A percentile compares a stretch with the other conserved stretches of the same genome.
Conservation (phyloP, 768 basidiomycete species). For the Suillus decipiens region DNA sequence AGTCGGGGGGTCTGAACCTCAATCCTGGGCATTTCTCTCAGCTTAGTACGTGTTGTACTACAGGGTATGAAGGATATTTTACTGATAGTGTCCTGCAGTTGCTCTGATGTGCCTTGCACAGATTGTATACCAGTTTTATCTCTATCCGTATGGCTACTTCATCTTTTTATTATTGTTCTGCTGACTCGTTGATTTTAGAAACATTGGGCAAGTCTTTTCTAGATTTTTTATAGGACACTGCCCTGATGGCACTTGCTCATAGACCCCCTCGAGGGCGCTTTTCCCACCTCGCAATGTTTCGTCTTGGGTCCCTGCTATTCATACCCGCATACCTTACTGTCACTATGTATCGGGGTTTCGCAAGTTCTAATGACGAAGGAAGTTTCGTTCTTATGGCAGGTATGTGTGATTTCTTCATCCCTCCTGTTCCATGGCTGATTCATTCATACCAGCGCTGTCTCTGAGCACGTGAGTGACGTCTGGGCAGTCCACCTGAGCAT, state of each 20-base stretch:
- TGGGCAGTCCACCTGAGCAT: background rate
- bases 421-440: conserved; percentile 9
- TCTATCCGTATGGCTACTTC: conserved; percentile 69
- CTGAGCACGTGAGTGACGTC: conserved; percentile 71
- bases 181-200: conserved; percentile 38
- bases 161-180: background rate
- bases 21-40: conserved; percentile 92
- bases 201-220: conserved; percentile 54
- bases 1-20: conserved; percentile 86
- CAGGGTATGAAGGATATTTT: conserved; percentile 9
- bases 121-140: conserved; percentile 87
- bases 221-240: background rate
- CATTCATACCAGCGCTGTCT: conserved; percentile 53
- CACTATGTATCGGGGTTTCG: conserved; percentile 70
- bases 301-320: conserved; percentile 81
- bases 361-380: conserved; percentile 67
- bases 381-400: conserved; percentile 82
- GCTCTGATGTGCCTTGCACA: conserved; percentile 94
- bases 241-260: conserved; percentile 17
- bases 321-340: conserved; percentile 89
- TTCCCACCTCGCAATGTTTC: conserved; percentile 88
- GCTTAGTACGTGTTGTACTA: conserved; percentile 59
- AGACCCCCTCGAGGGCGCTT: conserved; percentile 83
- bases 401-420: conserved; percentile 35
- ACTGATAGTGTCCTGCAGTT: conserved; percentile 47